Evolutionary conservation across 805 yeast species (phyloP), one percentile per base, ranked within the genome.

Genomic region (Sugiyamaella lignohabitans): DNA sequence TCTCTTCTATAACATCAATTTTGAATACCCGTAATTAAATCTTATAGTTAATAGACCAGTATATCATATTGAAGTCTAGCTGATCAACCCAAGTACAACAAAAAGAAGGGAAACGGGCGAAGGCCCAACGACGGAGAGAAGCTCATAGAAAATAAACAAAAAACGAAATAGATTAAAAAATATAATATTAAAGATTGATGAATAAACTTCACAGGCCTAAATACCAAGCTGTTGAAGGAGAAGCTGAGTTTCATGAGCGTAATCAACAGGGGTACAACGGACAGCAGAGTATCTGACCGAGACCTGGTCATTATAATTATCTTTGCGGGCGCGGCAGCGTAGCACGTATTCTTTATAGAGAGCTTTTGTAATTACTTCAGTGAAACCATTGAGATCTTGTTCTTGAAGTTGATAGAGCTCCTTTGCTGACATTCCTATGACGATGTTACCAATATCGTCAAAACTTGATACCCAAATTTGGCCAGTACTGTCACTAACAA

Each of bases 381-480:
- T 63, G 48, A 79, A 75, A 42, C 70, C 72, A 32, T 73, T 72
- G 66, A 53, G 78, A 53, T 48, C 56, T 4, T 53, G 54, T 8
- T 55, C 53, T 19, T 51, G 58, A 8, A 48, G 46, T 11, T 65
- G 66, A 41, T 70, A 67, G 50, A 88, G 65, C 38, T 79, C 84
- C 37, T 70, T 67, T 16, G 87, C 85, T 0, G 91, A 80, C 1
- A 80, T 84, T 1, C 82, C 86, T 46, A 91, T 68, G 38, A 93
- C 65, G 53, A 72, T 71, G 38, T 71, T 72, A 1, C 95, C 98
- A 52, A 82, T 84, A 16, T 84, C 91, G 63, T 93, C 95, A 60
- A 93, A 93, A 49, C 84, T 70, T 1, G 95, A 83, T 27, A 86
- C 68, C 94, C 96, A 88, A 50, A 88, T 62, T 63, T 84, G 88